phyloP scores from a whole-genome alignment of 2,329 filamentous ascomycete genomes.

The Penicillium capsulatum region DNA sequence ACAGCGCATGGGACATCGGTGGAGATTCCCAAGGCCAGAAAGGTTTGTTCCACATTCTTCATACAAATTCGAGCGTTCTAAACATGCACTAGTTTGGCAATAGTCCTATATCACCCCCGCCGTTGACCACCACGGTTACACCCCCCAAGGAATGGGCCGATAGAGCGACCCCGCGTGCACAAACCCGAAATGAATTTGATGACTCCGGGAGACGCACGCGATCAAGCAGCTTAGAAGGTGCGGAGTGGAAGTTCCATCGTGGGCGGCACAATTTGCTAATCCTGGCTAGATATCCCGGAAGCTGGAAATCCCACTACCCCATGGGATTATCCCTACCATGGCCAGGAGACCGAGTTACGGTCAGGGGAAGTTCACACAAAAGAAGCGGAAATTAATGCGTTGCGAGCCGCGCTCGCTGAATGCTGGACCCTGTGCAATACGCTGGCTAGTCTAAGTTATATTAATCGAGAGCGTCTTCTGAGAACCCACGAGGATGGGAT shows the following conservation, averaged over 20 bases:
- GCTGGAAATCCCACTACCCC: slow-evolving; percentile 14
- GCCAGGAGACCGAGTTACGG: slow-evolving; percentile 19
- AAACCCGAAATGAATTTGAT: slow-evolving; percentile 73
- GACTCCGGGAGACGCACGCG: slow-evolving; percentile 50
- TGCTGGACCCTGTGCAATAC: slow-evolving; percentile 96
- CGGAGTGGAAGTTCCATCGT: not conserved
- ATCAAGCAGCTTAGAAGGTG: slow-evolving; percentile 74
- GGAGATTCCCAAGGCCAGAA: slow-evolving; percentile 8
- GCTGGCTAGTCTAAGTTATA: slow-evolving; percentile 75
- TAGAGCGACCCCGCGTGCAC: slow-evolving; percentile 72
- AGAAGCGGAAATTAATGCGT: slow-evolving; percentile 57
- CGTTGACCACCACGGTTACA: slow-evolving; percentile 70
- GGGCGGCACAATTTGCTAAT: not conserved
- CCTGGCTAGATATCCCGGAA: slow-evolving; percentile 32
- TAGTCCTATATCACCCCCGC: slow-evolving; percentile 59
- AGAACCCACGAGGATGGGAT: slow-evolving; percentile 69
- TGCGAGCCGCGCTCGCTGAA: slow-evolving; percentile 75
- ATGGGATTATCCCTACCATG: slow-evolving; percentile 21
- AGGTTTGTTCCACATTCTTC: slow-evolving; percentile 17
- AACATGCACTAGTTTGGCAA: slow-evolving; percentile 19
- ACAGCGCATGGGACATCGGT: slow-evolving; percentile 6
- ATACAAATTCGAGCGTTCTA: too few relatives aligned
- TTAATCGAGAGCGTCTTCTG: slow-evolving; percentile 75
- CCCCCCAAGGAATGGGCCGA: slow-evolving; percentile 63
- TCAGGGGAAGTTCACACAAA: slow-evolving; percentile 46